Evolutionary conservation across 768 basidiomycete genomes (phyloP), one percentile per base, ranked within the genome.

Genomic region (Suillus subaureus): DNA sequence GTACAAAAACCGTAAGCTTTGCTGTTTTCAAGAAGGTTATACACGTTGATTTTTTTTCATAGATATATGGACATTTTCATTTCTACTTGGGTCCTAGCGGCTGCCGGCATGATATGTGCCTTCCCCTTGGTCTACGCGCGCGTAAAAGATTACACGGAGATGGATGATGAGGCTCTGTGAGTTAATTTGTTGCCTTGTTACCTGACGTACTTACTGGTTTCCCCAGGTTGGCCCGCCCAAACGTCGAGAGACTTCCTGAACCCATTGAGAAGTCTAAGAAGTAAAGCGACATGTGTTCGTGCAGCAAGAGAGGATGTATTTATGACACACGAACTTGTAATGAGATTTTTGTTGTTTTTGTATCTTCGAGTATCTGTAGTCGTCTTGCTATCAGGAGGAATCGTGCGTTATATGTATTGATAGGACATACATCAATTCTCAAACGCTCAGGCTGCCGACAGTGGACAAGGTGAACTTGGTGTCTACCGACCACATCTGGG

Each of bases 51-150:
- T 16, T 18, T 66, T 7, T 63, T 55, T 55, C 12, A 55, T 21
- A 77, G 74, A 49, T 90, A 81, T 74, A 88, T 89, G 87, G 86
- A 85, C 70, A 80, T 91, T 35, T 89, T 91, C 71, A 69, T 87
- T 64, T 88, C 88, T 15, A 89, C 89, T 3, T 91, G 89, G 89
- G 79, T 77, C 12, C 78, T 91, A 13, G 83, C 89, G 51, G 83
- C 84, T 57, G 84, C 81, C 0, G 89, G 89, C 7, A 82, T 90
- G 26, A 66, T 88, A 61, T 88, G 85, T 66, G 84, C 87, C 13
- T 74, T 90, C 23, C 89, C 89, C 12, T 89, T 91, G 89, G 84
- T 91, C 28, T 79, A 88, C 71, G 74, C 85, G 60, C 87, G 89
- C 18, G 86, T 90, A 64, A 86, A 81, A 69, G 81, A 90, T 52